Evolutionary conservation across 257 asterid genomes (phyloP), one percentile per base, ranked within the genome.

Genomic region (Nicotiana obtusifolia): DNA sequence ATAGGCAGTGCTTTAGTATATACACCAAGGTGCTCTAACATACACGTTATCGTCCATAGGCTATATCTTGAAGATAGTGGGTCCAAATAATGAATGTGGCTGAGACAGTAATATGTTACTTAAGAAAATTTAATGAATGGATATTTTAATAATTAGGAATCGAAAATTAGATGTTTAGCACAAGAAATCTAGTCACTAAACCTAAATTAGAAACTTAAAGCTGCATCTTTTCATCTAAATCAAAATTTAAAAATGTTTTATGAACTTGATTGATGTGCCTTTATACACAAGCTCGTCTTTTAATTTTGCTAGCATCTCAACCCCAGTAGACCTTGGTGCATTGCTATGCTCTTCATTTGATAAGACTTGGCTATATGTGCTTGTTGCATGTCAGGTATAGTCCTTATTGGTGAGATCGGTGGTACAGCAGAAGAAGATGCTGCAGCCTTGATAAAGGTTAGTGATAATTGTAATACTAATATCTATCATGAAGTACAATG

Each of bases 361-460:
- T 73, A 47, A 24, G 41, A 24, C 24, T 47, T 1, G 78, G 54
- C 49, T 54, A 41, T 80, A 78, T 59, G 59, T 85, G 69, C 56
- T 53, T 76, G 81, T 78, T 80, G 64, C 75, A 64, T 84, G 81
- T 88, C 86, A 95, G 99, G 99, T 84, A 92, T 95, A 65, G 79
- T 95, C 85, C 97, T 95, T 60, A 95, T 95, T 69, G 99, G 99
- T 80, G 99, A 95, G 92, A 95, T 95, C 22, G 98, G 99, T 81
- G 99, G 98, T 84, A 93, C 98, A n/a, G 98, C 98, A 31, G 99
- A 95, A 89, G 99, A 95, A 88, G 99, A 95, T 82, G 99, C 97
- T 80, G 98, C 98, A 1, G 94, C 98, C 78, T 93, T 95, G 66
- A 92, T 95, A 87, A 95, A 93, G 97, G 99, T 95, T 71, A 85